Base-by-base conservation (phyloP, 2,329 filamentous ascomycete genomes). In the Aspergillus caelatus region DNA sequence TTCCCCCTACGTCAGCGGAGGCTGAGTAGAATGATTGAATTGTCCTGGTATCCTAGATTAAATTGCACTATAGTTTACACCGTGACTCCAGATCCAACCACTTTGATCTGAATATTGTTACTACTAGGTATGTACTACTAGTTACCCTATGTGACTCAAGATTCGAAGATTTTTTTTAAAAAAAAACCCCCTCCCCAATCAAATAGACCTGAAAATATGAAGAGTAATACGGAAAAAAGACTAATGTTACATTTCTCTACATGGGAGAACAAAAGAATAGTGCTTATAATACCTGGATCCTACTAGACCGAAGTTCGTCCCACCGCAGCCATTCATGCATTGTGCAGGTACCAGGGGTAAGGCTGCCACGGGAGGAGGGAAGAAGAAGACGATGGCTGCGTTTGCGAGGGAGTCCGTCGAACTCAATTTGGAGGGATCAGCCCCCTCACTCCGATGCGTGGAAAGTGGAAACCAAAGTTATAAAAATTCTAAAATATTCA, bases 301-400 rank as follows among this genome's bases (percentile, higher is more conserved):
- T 16, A 12, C 12, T 16, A 12, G 23, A 2, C 4, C 19, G 26
- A 14, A 53, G 50, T 53, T 53, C 50, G 48, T 28, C 28, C 26
- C 28, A 32, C 50, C 28, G 19, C 52, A 54, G 52, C 32, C 32
- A 36, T 55, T 39, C 34, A 39, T 55, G 52, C 52, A 55, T 55
- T 39, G 52, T 55, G 52, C 52, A 65, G 63, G 61, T 46, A 63
- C 61, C 61, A 65, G 63, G 63, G 63, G 57, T 58, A 62, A 62
- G 60, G 63, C 54, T 60, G 48, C 57, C 61, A 57, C 43, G 28
- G 41, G n/a, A 26, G 30, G 28, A 14, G 16, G 4, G 28, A 14
- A 30, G 5, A 10, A 26, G 28, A 32, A 52, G 30, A 53, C 52
- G n/a, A 57, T 43, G 61, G 60, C 48, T 10, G 50, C 58, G 50